Evolutionary conservation across 176 grass and related monocot species (phyloP), one percentile per base, ranked within the genome.

Genomic region (Thinopyrum elongatum): DNA sequence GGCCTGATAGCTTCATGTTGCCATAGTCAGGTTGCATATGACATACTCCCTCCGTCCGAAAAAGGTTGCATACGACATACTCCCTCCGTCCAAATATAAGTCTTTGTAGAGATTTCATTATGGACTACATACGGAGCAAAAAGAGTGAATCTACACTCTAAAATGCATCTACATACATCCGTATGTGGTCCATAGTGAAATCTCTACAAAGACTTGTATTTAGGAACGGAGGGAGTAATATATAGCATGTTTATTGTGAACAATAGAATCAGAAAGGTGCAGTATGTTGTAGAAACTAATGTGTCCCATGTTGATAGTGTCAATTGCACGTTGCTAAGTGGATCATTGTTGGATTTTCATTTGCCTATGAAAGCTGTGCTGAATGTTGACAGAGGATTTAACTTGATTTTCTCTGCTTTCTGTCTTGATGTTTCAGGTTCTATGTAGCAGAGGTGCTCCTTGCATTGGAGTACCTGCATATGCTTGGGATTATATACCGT

Each of bases 401-500:
- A 44, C 58, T 67, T 59, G 22, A 25, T 25, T 28, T 22, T 68
- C 3, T 28, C 31, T n/a, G 58, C 19, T 31, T 0, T 21, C 12
- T 87, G 11, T 65, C 53, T 83, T 77, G 39, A 83, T 82, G 83
- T 89, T 94, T 85, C 90, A 97, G 95, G 67, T 97, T 97, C 80
- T 97, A 97, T 85, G 86, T 94, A 49, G 95, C 95, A 14, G 95
- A 97, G 77, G 95, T 97, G 14, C 90, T 97, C 21, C 90, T 97
- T 55, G 80, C 95, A 23, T 78, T 97, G 77, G 95, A 97, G 59
- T 97, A 97, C 81, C 84, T 97, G 76, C 95, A 97, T 82, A 97
- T 97, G 95, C 88, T 97, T 17, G 95, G 95, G 59, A 94, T 97
- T 80, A 97, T 97, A 85, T 97, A 97, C 86, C 95, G 95, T 80